phyloP scores from a whole-genome alignment of 768 basidiomycete genomes.

The Thelephora ganbajun region DNA sequence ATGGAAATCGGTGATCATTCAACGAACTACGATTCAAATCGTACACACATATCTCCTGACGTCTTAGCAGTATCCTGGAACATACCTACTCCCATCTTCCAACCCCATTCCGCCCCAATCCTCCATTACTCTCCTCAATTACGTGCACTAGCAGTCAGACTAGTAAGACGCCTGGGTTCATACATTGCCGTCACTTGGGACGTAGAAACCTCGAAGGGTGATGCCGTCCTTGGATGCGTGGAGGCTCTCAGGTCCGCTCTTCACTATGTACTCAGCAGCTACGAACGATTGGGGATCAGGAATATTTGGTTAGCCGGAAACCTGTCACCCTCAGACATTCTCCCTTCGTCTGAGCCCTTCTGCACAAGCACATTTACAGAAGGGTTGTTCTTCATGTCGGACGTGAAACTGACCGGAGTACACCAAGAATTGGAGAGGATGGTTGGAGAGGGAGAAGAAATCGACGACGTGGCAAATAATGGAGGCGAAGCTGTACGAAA shows the following conservation, averaged over 20 bases:
- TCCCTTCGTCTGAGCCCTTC: conserved; percentile 7
- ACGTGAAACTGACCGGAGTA: conserved; percentile 31
- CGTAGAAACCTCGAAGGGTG: conserved; percentile 33
- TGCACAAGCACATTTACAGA: conserved; percentile 5
- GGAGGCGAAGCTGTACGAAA: conserved; percentile 4
- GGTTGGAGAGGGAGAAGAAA: conserved; percentile 3
- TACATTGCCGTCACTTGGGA: conserved; percentile 45
- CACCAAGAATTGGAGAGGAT: conserved; percentile 19
- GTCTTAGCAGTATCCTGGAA: conserved; percentile 4
- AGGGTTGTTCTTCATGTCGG: conserved; percentile 14
- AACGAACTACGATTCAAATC: no score
- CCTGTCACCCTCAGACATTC: conserved; percentile 29
- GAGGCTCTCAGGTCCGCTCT: conserved; percentile 33
- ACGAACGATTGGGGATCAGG: conserved; percentile 13
- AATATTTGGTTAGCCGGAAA: conserved; percentile 35
- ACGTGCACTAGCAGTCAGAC: conserved; percentile 23
- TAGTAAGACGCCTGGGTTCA: conserved; percentile 21
- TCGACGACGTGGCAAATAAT: conserved; percentile 2
- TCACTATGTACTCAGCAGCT: conserved; percentile 17
- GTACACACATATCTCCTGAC: no score
- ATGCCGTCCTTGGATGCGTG: conserved; percentile 32
- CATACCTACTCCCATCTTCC: conserved; percentile 3
- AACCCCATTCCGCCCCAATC: conserved; percentile 11
- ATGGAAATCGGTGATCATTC: no score
- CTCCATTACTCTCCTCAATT: conserved; percentile 33